A percentile compares a stretch with the other conserved stretches of the same genome.
These are phyloP conservation scores for Pythium brassicae DNA, from an alignment of 352 stramenopile species.

Conservation along the genomic window DNA sequence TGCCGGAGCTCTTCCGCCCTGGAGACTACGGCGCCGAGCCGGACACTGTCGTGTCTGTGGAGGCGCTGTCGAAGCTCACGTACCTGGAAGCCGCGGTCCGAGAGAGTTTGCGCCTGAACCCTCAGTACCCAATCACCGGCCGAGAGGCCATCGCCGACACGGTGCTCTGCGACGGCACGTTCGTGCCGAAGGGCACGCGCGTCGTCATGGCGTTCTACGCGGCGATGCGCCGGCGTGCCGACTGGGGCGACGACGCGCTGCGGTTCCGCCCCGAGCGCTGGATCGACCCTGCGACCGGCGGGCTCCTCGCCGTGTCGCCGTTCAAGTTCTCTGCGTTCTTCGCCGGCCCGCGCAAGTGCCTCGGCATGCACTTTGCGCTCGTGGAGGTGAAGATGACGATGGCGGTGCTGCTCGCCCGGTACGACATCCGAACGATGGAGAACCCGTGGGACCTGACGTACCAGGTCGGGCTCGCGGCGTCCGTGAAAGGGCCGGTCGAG, in stretches of 20 bases:
- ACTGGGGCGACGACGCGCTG: constrained; percentile 41
- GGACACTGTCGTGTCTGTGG: constrained; percentile 22
- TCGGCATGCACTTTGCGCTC: constrained; percentile 39
- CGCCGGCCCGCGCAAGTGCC: constrained; percentile 34
- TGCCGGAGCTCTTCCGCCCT: constrained; percentile 19
- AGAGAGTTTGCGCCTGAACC: constrained; percentile 51
- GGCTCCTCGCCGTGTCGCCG: constrained; percentile 22
- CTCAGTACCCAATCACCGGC: constrained; percentile 29
- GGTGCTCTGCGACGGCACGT: constrained; percentile 43
- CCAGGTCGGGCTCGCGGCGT: constrained; percentile 19
- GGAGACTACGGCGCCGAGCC: no score
- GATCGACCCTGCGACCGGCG: constrained; percentile 27
- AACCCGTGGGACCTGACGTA: constrained; percentile 23
- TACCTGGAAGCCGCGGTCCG: constrained; percentile 42
- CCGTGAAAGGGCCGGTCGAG: constrained; percentile 21
- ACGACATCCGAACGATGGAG: constrained; percentile 18
- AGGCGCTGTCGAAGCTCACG: constrained; percentile 40
- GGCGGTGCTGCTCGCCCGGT: constrained; percentile 27
- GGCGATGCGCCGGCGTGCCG: constrained; percentile 21
- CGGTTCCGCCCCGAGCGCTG: constrained; percentile 49
- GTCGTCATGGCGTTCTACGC: constrained; percentile 41
- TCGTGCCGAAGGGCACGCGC: constrained; percentile 26
- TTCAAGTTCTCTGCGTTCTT: constrained; percentile 49
- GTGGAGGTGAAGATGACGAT: constrained; percentile 41
- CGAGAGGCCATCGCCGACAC: constrained; percentile 31